Percentiles rank a stretch among this genome's conserved stretches.
Conservation (phyloP, 768 basidiomycete genomes). For the Termitomyces sp. region DNA sequence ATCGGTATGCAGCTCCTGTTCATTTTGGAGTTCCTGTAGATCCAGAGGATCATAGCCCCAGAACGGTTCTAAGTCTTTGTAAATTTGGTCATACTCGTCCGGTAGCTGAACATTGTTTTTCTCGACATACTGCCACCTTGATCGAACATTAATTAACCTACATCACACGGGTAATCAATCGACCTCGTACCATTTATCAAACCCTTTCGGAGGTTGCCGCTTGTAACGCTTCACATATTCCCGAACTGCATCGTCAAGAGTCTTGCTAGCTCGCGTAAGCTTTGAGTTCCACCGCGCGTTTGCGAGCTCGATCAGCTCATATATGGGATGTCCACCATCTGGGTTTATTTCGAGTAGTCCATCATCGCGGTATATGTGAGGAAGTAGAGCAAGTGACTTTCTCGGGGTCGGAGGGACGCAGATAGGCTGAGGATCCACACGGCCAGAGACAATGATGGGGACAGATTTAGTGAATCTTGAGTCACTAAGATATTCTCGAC, state of each 20-base stretch:
- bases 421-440: not conserved
- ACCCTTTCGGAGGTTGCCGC: conserved; percentile 80
- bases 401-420: conserved; percentile 1
- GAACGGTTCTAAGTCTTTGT: conserved; percentile 34
- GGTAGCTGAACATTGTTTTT: conserved; percentile 40
- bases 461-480: not conserved
- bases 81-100: conserved; percentile 52
- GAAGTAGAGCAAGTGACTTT: conserved; percentile 13
- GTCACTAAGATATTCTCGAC: conserved; percentile 1
- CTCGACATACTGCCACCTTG: conserved; percentile 41
- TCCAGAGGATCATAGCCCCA: conserved; percentile 32
- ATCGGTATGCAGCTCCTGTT: conserved; percentile 24
- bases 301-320: conserved; percentile 66
- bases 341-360: conserved; percentile 35
- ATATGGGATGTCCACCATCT: conserved; percentile 63
- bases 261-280: conserved; percentile 66
- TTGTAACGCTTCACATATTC: conserved; percentile 75
- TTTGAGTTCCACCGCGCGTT: conserved; percentile 54
- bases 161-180: not conserved
- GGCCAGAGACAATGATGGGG: not conserved
- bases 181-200: conserved; percentile 73
- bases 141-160: not conserved
- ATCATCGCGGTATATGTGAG: conserved; percentile 29
- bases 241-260: conserved; percentile 62
- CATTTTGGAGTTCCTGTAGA: conserved; percentile 20